Evolutionary conservation across 805 yeast species (phyloP), one percentile per base, ranked within the genome.

Genomic region (Nakazawaea wickerhamii): DNA sequence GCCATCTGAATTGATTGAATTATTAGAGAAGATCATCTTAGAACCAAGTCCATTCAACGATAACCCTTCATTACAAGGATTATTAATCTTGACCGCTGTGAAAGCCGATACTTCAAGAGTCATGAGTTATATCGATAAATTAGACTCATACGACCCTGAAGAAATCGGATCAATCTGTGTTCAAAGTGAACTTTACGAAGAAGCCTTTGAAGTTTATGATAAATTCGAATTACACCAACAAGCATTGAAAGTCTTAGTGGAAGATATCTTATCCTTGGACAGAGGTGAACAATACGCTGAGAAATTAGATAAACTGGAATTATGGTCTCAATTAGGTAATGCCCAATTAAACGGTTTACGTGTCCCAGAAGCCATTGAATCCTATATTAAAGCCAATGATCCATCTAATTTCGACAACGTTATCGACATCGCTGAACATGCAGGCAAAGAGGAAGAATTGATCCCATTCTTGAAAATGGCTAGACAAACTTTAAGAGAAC

Each of bases 41-140:
- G 99, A 93, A 67, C 96, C 98, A 43, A 90, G 98, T 55, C 95
- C 97, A 52, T 93, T 93, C 71, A 88, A 80, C 54, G 98, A 91
- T 53, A 93, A 93, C 62, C 84, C 95, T 52, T 90, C 96, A 20
- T 73, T 93, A 60, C 99, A 93, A 72, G 96, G 96, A 40, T 71
- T 93, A 61, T 70, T 93, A 59, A 75, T 93, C 51, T 75, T 93
- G 59, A 93, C 99, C 50, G 97, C 99, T 30, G 86, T 93, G 61
- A 89, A 88, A 66, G 96, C 95, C 41, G 98, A 91, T 64, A 81
- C 88, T 55, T 71, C 91, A 6, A 84, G 85, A 66, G 96, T 93
- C 39, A 63, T 74, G 50, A 75, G 79, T 40, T 89, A 90, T 62
- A 78, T 93, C 57, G 97, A 91, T 53, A 84, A 88, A 52, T 75